Evolutionary conservation across 2,329 filamentous ascomycete species (phyloP), one percentile per base, ranked within the genome.

Genomic region (Fusarium torreyae): DNA sequence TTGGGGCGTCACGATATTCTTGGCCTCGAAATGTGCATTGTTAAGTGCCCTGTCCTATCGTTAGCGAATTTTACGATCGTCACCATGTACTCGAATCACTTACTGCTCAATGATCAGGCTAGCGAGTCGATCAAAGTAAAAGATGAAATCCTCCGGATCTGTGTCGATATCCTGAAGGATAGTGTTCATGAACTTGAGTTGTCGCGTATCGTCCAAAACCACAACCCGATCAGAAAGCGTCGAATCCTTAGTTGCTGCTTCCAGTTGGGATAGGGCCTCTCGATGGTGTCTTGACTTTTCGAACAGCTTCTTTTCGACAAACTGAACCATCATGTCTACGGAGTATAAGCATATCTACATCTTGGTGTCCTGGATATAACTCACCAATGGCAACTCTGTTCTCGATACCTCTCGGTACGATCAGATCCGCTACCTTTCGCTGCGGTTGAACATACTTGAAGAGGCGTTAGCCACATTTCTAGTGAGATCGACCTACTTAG

Each of bases 331-430:
- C 93, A 98, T 98, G 57, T 89, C 91, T 93, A 68, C 11, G 15
- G 7, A 31, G 34, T 9, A 46, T 75, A 28, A 75, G 53, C 10
- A 48, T 17, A 9, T 39, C 11, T 11, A 7, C 13, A 1, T 24
- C 4, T 15, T 15, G 5, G 26, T 5, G 1, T 31, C 3, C 9
- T 43, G 15, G 4, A 8, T 8, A 77, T 6, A 20, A 77, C 86
- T 75, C 80, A 91, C 88, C 85, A 77, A 99, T 97, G 6, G 96
- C 96, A 24, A 97, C 96, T 68, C 89, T 89, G 76, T 99, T 99
- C 78, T 99, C 93, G 69, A 98, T 94, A 24, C 96, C 96, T 75
- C 96, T 88, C 5, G 96, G 96, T 11, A 99, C 92, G 61, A 99
- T 98, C 57, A 99, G 91, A 77, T 99, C 95, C 87, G 94, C 94